Conservation (phyloP, 2,329 filamentous ascomycete species). For the Albifimbria verrucaria region DNA sequence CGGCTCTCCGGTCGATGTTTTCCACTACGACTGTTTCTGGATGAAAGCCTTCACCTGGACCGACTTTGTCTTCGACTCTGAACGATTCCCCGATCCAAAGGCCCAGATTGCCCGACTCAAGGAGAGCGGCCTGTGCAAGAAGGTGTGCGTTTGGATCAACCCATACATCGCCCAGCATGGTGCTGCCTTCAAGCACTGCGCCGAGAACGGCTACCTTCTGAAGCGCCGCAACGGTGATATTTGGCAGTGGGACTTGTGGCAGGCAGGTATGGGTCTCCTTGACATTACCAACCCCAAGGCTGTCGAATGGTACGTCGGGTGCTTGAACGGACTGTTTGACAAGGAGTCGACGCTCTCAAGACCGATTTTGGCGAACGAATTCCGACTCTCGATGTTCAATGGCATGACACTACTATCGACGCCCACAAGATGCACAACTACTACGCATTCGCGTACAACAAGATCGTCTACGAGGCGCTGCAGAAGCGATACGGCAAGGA, state of each 20-base stretch:
- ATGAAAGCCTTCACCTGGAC: conserved; percentile 74
- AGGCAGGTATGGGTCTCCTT: conserved; percentile 71
- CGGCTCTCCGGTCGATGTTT: conserved; percentile 65
- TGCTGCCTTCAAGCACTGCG: conserved; percentile 61
- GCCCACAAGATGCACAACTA: conserved; percentile 72
- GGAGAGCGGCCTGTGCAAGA: conserved; percentile 54
- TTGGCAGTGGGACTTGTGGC: conserved; percentile 77
- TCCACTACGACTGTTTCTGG: conserved; percentile 79
- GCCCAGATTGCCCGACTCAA: conserved; percentile 64
- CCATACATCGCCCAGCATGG: conserved; percentile 70
- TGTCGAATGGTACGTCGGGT: conserved; percentile 59
- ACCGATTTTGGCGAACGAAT: conserved; percentile 75
- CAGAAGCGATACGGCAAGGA: conserved; percentile 47
- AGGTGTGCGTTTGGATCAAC: conserved; percentile 75
- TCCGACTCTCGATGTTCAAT: conserved; percentile 61
- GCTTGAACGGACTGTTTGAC: conserved; percentile 62
- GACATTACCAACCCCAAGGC: conserved; percentile 73
- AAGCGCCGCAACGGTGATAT: conserved; percentile 66
- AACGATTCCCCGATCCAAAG: conserved; percentile 66
- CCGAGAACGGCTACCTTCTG: conserved; percentile 64
- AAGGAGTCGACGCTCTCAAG: conserved; percentile 68
- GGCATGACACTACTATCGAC: conserved; percentile 57
- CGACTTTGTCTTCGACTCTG: conserved; percentile 67
- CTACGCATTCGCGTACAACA: conserved; percentile 73
- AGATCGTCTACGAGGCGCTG: conserved; percentile 64